A percentile compares a stretch with the other conserved stretches of the same genome.
These are phyloP conservation scores for Grigorovia jiainica DNA, from an alignment of 805 yeast species.

Conservation along the genomic window DNA sequence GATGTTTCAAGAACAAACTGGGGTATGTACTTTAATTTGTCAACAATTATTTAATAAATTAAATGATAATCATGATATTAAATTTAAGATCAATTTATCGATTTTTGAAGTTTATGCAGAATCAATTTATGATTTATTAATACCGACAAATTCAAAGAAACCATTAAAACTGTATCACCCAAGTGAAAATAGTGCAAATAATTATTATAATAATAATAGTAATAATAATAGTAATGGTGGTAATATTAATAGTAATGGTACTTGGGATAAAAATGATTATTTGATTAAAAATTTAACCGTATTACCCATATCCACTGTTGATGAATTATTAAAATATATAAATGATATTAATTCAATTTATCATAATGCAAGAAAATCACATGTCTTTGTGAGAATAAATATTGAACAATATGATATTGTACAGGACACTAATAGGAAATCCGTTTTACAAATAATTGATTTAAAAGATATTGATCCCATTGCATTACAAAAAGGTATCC, in stretches of 20 bases:
- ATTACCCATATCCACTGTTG: not conserved
- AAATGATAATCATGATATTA: constrained; percentile 17
- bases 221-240: too few species aligned
- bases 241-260: too few species aligned
- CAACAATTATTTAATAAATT: constrained; percentile 35
- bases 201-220: too few species aligned
- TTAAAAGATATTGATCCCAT: constrained; percentile 1
- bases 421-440: constrained; percentile 1
- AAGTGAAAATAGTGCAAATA: too few species aligned
- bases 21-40: constrained; percentile 66
- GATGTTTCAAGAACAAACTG: constrained; percentile 58
- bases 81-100: constrained; percentile 58
- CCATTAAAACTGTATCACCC: constrained; percentile 29
- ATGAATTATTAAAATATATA: constrained; percentile 39
- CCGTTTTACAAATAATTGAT: constrained; percentile 1
- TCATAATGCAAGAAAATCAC: constrained; percentile 32
- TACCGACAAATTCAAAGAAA: constrained; percentile 25
- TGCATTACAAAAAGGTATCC: not conserved
- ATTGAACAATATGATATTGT: constrained; percentile 1
- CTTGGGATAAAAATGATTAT: constrained; percentile 2
- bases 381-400: constrained; percentile 18
- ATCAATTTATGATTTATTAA: constrained; percentile 58
- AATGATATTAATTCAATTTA: constrained; percentile 1
- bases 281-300: constrained; percentile 1
- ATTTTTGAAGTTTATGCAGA: constrained; percentile 81